Conservation (phyloP, 23 red algal genomes). For the Gracilaria domingensis region DNA sequence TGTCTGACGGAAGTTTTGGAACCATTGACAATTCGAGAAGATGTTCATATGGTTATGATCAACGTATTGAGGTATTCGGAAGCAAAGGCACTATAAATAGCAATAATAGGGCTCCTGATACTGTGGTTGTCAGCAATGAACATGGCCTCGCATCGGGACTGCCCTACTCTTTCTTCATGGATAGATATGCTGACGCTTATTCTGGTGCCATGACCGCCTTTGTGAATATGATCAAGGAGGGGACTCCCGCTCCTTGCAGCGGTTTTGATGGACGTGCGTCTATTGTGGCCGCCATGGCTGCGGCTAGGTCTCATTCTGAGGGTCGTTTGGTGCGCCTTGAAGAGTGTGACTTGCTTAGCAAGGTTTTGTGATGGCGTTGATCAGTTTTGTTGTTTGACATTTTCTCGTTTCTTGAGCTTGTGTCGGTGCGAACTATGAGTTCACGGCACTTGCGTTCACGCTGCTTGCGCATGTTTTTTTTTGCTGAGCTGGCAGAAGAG, state of each 20-base stretch:
- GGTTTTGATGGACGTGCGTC: constrained; percentile 92
- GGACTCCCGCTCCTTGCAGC: constrained; percentile 59
- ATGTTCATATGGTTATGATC: constrained; percentile 98
- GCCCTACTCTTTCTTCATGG: constrained; percentile 99
- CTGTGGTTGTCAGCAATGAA: constrained; percentile 70
- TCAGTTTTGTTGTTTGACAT: neutral
- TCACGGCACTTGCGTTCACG: too few species aligned
- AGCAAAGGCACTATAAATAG: constrained; percentile 81
- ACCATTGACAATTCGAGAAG: constrained; percentile 98
- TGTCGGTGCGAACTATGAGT: too few species aligned
- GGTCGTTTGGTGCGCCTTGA: constrained; percentile 78
- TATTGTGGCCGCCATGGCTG: constrained; percentile 94
- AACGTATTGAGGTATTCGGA: constrained; percentile 99
- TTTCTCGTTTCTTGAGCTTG: too few species aligned
- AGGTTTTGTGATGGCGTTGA: constrained; percentile 3
- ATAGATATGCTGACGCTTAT: constrained; percentile 95
- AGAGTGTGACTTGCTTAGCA: constrained; percentile 65
- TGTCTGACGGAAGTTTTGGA: constrained; percentile 94
- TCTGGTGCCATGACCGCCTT: constrained; percentile 87
- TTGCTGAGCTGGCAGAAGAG: too few species aligned
- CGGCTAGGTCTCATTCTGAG: constrained; percentile 76
- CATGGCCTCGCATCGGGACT: constrained; percentile 61
- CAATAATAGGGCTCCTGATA: constrained; percentile 85
- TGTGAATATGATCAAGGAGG: constrained; percentile 91
- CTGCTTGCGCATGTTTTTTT: too few species aligned